Conservation (phyloP, 2,329 filamentous ascomycete genomes). For the Scortechinia acanthostroma region DNA sequence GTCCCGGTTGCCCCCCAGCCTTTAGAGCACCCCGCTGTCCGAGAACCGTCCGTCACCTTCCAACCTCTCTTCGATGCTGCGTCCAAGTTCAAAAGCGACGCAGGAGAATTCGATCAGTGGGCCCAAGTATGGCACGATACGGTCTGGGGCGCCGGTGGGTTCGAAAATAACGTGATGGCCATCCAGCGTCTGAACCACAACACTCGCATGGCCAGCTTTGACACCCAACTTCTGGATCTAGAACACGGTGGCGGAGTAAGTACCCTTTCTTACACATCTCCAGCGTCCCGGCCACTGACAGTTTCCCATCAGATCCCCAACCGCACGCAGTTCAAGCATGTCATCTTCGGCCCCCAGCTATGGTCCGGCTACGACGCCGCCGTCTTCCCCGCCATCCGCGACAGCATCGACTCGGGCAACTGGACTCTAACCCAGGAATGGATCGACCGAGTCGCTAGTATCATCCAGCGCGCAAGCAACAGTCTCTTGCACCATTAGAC, state of each 20-base stretch:
- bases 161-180: conserved; percentile 66
- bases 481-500: not conserved
- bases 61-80: conserved; percentile 57
- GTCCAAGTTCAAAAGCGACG: conserved; percentile 46
- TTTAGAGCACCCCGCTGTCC: conserved; percentile 14
- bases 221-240: conserved; percentile 75
- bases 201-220: conserved; percentile 71
- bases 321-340: conserved; percentile 87
- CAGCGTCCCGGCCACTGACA: not conserved
- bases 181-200: conserved; percentile 71
- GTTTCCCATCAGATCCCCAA: conserved; percentile 57
- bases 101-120: conserved; percentile 67
- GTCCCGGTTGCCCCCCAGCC: conserved; percentile 20
- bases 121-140: conserved; percentile 70
- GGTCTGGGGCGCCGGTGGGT: conserved; percentile 66
- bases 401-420: conserved; percentile 52
- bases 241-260: conserved; percentile 68
- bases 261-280: too few relatives aligned
- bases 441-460: not conserved
- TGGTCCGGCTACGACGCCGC: conserved; percentile 66
- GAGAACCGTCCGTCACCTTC: conserved; percentile 34
- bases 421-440: not conserved
- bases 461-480: not conserved
- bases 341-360: conserved; percentile 76
- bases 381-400: conserved; percentile 77